Conservation (phyloP, 768 basidiomycete genomes). For the Lepiota brunneoincarnata region DNA sequence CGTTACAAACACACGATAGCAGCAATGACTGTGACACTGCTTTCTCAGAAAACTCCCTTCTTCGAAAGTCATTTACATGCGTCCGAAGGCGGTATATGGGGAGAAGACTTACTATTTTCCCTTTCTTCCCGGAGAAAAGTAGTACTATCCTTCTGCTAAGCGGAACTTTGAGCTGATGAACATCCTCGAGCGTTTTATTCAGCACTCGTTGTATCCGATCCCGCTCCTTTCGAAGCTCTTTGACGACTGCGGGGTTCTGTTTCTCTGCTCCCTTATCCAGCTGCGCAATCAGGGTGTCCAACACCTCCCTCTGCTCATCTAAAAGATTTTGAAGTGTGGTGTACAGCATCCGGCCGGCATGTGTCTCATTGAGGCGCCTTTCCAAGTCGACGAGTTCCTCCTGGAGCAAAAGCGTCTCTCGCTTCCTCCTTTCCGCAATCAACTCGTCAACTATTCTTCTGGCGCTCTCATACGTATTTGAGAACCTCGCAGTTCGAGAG, state of each 20-base stretch:
- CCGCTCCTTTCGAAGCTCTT: not conserved
- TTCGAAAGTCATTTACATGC: no score
- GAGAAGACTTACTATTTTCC: no score
- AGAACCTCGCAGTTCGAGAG: constrained; percentile 15
- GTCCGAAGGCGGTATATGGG: no score
- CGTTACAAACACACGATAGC: no score
- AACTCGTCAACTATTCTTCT: constrained; percentile 22
- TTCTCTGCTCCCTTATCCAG: not conserved
- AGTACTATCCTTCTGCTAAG: not conserved
- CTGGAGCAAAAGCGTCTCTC: constrained; percentile 21
- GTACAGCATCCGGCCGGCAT: constrained; percentile 20
- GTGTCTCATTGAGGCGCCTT: constrained; percentile 20
- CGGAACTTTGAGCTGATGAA: constrained; percentile 8
- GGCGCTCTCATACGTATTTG: constrained; percentile 17
- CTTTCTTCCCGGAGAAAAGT: not conserved
- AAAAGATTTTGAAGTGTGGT: constrained; percentile 23
- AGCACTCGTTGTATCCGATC: constrained; percentile 13
- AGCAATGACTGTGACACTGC: no score
- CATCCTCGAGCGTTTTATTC: constrained; percentile 16
- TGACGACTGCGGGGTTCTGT: not conserved
- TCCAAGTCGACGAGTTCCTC: constrained; percentile 20
- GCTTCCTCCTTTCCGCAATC: constrained; percentile 8
- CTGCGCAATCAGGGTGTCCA: not conserved
- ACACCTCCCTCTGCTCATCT: constrained; percentile 18
- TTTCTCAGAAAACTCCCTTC: no score